A percentile compares a stretch with the other conserved stretches of the same genome.
Conservation (phyloP, 2,329 filamentous ascomycete genomes). For the Curvularia eragrostidis region DNA sequence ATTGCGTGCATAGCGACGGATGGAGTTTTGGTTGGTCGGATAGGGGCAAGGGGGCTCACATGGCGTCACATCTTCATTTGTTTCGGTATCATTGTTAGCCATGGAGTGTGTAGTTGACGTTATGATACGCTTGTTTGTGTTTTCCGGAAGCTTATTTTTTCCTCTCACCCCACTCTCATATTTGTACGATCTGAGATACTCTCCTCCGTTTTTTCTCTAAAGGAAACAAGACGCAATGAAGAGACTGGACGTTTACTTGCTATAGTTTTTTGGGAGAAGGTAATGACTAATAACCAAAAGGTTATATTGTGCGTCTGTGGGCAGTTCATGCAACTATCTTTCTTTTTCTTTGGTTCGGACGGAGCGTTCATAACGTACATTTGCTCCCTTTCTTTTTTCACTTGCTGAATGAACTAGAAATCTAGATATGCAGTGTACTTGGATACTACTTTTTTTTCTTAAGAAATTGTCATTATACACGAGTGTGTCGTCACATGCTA, state of each 20-base stretch:
- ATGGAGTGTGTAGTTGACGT: not conserved
- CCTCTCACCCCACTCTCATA: too few species aligned
- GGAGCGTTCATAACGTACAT: too few species aligned
- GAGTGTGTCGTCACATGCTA: not conserved
- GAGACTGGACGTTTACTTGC: too few species aligned
- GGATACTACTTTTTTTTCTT: too few species aligned
- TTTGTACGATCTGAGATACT: not conserved
- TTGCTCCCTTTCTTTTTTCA: too few species aligned
- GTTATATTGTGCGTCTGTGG: too few species aligned
- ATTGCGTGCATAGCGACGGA: constrained; percentile 20
- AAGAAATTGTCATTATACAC: not conserved
- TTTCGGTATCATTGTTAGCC: not conserved
- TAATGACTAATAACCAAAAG: too few species aligned
- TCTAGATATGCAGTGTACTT: too few species aligned
- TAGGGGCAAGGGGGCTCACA: not conserved
- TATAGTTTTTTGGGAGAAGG: too few species aligned
- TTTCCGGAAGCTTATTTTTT: not conserved
- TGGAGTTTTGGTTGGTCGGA: constrained; percentile 1
- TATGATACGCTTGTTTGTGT: not conserved
- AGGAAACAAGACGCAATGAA: too few species aligned
- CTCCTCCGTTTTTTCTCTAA: not conserved
- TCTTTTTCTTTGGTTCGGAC: too few species aligned
- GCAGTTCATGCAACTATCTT: not conserved
- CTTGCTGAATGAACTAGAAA: too few species aligned
- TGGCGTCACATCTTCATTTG: not conserved